These are phyloP conservation scores for Pleurotus platypus DNA, from an alignment of 768 basidiomycete species.

Conservation along the genomic window DNA sequence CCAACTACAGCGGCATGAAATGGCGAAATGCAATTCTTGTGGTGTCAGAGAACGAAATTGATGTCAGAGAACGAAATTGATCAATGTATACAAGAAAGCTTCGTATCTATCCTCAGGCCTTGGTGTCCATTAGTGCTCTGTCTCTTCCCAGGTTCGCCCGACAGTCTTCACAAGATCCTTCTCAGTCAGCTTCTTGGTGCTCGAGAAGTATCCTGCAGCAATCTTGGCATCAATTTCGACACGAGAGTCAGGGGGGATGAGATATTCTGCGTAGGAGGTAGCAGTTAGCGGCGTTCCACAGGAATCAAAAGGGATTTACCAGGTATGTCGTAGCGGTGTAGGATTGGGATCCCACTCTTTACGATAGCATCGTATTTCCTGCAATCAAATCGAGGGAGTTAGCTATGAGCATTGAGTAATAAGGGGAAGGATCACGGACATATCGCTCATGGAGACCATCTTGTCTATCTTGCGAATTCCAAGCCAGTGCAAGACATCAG, in stretches of 20 bases:
- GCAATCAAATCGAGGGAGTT: background rate
- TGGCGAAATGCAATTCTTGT: too few relatives aligned
- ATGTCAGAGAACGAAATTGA: too few relatives aligned
- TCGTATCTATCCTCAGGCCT: background rate
- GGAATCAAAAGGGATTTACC: conserved; percentile 31
- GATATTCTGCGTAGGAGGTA: conserved; percentile 47
- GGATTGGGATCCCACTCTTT: conserved; percentile 79
- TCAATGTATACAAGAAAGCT: background rate
- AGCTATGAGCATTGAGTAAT: too few relatives aligned
- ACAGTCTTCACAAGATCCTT: conserved; percentile 84
- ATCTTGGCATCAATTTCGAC: conserved; percentile 98
- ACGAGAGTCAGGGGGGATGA: conserved; percentile 85
- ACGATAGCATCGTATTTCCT: conserved; percentile 97
- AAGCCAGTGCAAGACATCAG: conserved; percentile 93
- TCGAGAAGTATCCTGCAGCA: conserved; percentile 89
- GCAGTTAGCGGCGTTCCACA: background rate
- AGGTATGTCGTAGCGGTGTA: conserved; percentile 83
- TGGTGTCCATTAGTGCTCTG: conserved; percentile 57
- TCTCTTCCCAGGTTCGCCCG: conserved; percentile 88
- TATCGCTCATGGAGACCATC: conserved; percentile 90
- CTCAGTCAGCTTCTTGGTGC: conserved; percentile 70
- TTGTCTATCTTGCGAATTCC: conserved; percentile 88
- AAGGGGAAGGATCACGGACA: conserved; percentile 37
- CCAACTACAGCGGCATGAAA: too few relatives aligned
- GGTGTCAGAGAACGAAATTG: background rate